Evolutionary conservation across 345 rosid genomes (phyloP), one percentile per base, ranked within the genome.

Genomic region (Litchi chinensis): DNA sequence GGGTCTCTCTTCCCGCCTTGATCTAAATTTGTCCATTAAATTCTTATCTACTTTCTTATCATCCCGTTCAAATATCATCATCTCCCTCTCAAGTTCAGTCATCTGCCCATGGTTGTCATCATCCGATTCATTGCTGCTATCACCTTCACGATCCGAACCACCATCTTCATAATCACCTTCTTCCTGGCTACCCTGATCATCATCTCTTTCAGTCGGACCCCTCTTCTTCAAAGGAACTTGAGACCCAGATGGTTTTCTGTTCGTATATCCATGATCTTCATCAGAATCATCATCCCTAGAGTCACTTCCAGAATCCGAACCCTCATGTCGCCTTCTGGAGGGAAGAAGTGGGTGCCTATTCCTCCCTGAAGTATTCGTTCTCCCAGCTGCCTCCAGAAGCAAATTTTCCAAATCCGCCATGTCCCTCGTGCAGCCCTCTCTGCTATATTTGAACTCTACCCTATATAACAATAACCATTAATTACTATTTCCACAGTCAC

Each of bases 321-420:
- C 99, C 44, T 92, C 97, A 5, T 82, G 91, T 68, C 90, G 81
- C 83, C 95, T 89, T 64, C 89, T 88, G 9, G 98, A 84, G 19
- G 91, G 74, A 24, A 91, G 89, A 65, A 32, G 80, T 3, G 94
- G 85, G 70, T 88, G 91, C 6, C 93, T 88, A 63, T 87, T 85
- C 71, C 90, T 91, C 65, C 92, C 91, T 8, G 88, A 72, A 2
- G 87, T 79, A 41, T 89, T 86, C 1, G 98, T 87, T 80, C 99
- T 94, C 40, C 99, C 99, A 1, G 99, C 99, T 19, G 99, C 99
- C 89, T 94, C 98, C 44, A 94, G 88, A 57, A 97, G 96, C 88
- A 94, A 87, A 83, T 92, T 88, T 77, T 97, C 99, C 79, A 93
- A 86, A 79, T 94, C 98, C n/a, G 89, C 93, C 98, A 93, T 93